Percentiles rank a stretch among this genome's conserved stretches.
These are phyloP conservation scores for Suillus weaverae DNA, from an alignment of 768 basidiomycete genomes.

Conservation along the genomic window DNA sequence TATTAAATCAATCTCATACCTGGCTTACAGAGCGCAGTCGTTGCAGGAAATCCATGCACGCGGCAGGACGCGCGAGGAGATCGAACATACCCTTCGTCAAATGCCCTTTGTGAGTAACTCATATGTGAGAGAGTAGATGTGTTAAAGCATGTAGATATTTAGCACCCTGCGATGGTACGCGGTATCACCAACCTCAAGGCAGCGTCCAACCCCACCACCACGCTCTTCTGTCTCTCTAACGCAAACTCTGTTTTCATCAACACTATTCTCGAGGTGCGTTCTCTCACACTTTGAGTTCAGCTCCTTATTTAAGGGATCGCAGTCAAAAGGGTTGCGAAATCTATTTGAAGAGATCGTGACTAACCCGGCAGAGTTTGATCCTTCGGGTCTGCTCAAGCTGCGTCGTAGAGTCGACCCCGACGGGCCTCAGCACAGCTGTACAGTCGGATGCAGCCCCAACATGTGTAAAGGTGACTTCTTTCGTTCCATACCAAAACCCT, in stretches of 20 bases:
- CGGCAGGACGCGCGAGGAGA: slow-evolving; percentile 70
- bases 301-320: slow-evolving; percentile 1
- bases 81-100: slow-evolving; percentile 72
- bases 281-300: neutral
- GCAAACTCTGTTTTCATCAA: slow-evolving; percentile 90
- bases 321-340: slow-evolving; percentile 73
- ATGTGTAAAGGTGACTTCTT: slow-evolving; percentile 87
- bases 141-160: neutral
- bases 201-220: slow-evolving; percentile 57
- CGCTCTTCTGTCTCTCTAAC: slow-evolving; percentile 91
- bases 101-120: slow-evolving; percentile 78
- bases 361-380: slow-evolving; percentile 86
- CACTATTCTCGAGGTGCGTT: slow-evolving; percentile 77
- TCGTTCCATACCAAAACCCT: neutral
- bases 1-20: neutral
- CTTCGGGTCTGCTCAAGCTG: slow-evolving; percentile 69
- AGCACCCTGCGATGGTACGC: slow-evolving; percentile 98
- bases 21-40: slow-evolving; percentile 53
- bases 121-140: neutral
- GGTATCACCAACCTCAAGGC: slow-evolving; percentile 79
- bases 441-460: slow-evolving; percentile 88
- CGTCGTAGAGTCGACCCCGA: slow-evolving; percentile 72
- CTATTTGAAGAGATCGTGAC: slow-evolving; percentile 87
- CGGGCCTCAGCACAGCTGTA: slow-evolving; percentile 80
- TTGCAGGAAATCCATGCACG: slow-evolving; percentile 70